Evolutionary conservation across 164 flowering plant species (phyloP).

Genomic region (Magnolia sinica): DNA sequence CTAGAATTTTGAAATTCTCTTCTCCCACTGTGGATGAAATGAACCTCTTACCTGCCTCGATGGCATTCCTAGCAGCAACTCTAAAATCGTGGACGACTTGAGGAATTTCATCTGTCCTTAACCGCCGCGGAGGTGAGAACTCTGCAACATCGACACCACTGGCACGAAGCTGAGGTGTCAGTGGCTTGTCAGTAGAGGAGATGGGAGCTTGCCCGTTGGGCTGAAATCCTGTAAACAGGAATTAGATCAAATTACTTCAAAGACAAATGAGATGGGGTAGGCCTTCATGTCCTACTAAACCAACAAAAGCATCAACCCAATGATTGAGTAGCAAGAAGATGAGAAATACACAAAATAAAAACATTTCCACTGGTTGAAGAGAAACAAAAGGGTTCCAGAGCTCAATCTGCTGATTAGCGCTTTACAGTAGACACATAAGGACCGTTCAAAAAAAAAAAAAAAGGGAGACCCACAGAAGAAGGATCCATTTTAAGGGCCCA

Average conservation of each 20-base stretch:
- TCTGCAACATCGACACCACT: slow-evolving; percentile 3
- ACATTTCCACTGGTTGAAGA: too few relatives aligned
- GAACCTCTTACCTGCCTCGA: slow-evolving; percentile 12
- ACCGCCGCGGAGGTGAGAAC: slow-evolving; percentile 13
- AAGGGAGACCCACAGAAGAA: too few relatives aligned
- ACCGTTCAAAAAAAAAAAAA: too few relatives aligned
- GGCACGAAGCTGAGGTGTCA: slow-evolving; percentile 12
- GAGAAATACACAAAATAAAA: too few relatives aligned
- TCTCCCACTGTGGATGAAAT: background rate
- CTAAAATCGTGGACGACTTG: slow-evolving; percentile 25
- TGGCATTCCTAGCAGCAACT: slow-evolving; percentile 32
- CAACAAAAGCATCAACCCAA: too few relatives aligned
- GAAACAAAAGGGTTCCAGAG: too few relatives aligned
- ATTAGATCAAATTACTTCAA: background rate
- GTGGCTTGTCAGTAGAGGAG: slow-evolving; percentile 17
- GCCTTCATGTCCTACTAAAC: background rate
- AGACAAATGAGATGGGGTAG: background rate
- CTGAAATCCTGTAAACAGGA: slow-evolving; percentile 13
- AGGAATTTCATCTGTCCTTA: slow-evolving; percentile 30
- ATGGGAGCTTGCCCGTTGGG: slow-evolving; percentile 20
- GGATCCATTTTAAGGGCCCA: too few relatives aligned
- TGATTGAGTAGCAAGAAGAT: too few relatives aligned
- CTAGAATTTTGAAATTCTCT: too few relatives aligned
- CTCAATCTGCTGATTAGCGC: too few relatives aligned
- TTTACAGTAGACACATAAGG: too few relatives aligned